Conservation (phyloP, 2,329 filamentous ascomycete species). For the Paecilomyces niveus region DNA sequence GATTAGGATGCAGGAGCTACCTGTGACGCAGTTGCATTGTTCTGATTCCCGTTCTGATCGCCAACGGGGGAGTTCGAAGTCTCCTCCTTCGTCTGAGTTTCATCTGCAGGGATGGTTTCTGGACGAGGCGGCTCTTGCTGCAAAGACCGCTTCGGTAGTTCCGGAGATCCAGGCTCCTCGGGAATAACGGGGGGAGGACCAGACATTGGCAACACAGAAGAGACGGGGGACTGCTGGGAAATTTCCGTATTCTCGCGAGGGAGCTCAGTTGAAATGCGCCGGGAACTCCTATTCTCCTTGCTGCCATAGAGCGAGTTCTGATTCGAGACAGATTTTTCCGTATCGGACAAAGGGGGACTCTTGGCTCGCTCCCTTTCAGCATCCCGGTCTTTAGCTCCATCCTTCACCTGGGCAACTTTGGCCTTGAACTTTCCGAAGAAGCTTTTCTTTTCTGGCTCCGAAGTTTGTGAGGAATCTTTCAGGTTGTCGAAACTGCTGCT, state of each 20-base stretch:
- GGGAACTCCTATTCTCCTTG: constrained; percentile 13
- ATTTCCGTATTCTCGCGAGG: constrained; percentile 11
- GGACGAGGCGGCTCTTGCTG: neutral
- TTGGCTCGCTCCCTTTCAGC: constrained; percentile 48
- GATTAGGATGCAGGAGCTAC: neutral
- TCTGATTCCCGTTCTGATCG: neutral
- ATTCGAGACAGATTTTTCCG: constrained; percentile 23
- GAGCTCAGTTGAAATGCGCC: constrained; percentile 10
- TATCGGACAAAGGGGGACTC: constrained; percentile 39
- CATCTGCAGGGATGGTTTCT: neutral
- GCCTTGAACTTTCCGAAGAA: constrained; percentile 59
- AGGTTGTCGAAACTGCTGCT: constrained; percentile 19
- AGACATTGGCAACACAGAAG: constrained; percentile 19
- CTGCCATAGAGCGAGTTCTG: constrained; percentile 29
- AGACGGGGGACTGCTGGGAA: constrained; percentile 18
- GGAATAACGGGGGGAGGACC: constrained; percentile 26
- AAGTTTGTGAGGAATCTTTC: constrained; percentile 16
- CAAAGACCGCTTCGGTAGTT: neutral
- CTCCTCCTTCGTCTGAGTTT: neutral
- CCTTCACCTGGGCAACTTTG: constrained; percentile 49
- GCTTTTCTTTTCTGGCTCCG: constrained; percentile 50
- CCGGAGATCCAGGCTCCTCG: constrained; percentile 19
- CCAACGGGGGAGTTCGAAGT: neutral
- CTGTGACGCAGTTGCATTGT: neutral
- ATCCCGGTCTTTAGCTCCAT: constrained; percentile 50